Conservation (phyloP, 2,329 filamentous ascomycete genomes). For the Metarhizium anisopliae region DNA sequence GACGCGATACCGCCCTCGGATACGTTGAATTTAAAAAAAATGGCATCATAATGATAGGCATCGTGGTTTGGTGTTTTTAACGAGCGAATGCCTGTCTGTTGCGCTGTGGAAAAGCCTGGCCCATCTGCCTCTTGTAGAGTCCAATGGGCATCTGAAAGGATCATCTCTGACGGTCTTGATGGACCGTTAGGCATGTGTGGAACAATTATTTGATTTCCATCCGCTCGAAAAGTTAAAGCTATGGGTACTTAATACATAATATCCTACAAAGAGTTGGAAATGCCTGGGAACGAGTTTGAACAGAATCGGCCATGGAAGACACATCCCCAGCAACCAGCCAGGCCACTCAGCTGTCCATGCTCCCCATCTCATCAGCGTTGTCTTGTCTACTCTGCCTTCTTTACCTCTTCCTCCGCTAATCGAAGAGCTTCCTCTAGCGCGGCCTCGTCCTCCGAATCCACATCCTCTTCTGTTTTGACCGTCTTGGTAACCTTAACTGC, state of each 20-base stretch:
- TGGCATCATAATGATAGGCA: no score
- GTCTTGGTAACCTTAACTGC: background rate
- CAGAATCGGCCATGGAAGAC: background rate
- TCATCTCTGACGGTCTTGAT: background rate
- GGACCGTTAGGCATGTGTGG: background rate
- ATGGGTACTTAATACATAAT: background rate
- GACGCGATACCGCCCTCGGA: no score
- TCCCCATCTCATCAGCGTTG: background rate
- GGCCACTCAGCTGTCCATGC: background rate
- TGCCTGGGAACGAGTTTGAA: background rate
- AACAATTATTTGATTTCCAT: background rate
- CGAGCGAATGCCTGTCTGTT: no score
- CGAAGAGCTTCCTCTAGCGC: constrained; percentile 27
- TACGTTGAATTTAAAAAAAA: no score
- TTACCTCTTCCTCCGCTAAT: constrained; percentile 19
- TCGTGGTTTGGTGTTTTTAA: no score
- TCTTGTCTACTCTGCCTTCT: constrained; percentile 8
- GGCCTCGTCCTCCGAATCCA: constrained; percentile 27
- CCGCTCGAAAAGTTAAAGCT: background rate
- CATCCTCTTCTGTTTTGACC: constrained; percentile 14
- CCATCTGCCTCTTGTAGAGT: no score
- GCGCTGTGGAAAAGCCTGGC: no score
- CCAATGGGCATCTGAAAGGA: background rate
- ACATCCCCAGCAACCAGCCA: background rate
- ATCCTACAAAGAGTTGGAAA: background rate